Base-by-base conservation (phyloP, 2,329 filamentous ascomycete genomes). In the Ophiostoma quercus region DNA sequence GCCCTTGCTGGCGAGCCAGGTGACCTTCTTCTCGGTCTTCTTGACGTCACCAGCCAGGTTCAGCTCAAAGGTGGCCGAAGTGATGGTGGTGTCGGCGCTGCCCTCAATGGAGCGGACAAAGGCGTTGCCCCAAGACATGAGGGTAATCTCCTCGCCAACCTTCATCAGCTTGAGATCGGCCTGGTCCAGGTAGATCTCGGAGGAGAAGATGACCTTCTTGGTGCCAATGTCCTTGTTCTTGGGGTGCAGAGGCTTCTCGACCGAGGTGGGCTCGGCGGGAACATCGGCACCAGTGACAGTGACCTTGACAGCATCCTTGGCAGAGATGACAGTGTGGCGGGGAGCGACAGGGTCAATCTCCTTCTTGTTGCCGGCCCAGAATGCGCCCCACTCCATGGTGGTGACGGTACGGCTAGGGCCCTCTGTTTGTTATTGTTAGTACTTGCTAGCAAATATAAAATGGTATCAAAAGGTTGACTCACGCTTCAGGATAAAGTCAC, bases 91-190 rank as follows among this genome's bases (percentile, higher is more conserved):
- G 29, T 79, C 78, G 34, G 81, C 79, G 34, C 79, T 78, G 22
- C 81, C 79, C 66, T 86, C 83, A 72, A 92, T 87, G 71, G 88
- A 87, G 69, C 88, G 87, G 32, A 95, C 90, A 74, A 93, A 87
- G 14, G 91, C 92, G 76, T 96, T 96, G 75, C 94, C 95, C 94
- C 94, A 98, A 79, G 91, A 91, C 94, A 97, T 97, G 60, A 97
- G 84, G 0, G 94, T 97, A 76, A 98, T 92, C 79, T 97, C 94
- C 82, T 98, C 94, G 77, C 90, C 89, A 71, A 90, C 84, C 75
- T 88, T 90, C 81, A 97, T 96, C 34, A 85, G 86, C 78, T 90
- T 89, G 72, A 90, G 92, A 76, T 98, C 94, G 65, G 85, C 90
- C 80, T 97, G 94, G 77, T 97, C 94, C 68, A 98, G 82, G 72